A percentile compares a stretch with the other conserved stretches of the same genome.
Evolutionary conservation across 2,329 filamentous ascomycete genomes (phyloP).

Genomic region (Calonectria honghensis): DNA sequence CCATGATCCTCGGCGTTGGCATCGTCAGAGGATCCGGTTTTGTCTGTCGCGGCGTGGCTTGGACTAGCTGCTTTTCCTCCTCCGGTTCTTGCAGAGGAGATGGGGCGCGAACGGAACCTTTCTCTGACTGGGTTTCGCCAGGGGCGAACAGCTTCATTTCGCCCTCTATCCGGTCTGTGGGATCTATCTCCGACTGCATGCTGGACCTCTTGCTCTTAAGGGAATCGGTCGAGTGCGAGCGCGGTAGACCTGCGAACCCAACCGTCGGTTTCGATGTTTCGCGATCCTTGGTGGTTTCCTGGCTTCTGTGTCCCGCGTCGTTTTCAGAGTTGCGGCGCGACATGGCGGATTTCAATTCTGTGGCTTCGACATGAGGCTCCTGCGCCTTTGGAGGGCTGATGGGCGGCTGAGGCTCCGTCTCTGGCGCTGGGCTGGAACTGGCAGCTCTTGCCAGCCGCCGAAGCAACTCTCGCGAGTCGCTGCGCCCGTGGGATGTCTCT

Average conservation of each 20-base stretch:
- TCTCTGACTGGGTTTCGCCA: slow-evolving; percentile 73
- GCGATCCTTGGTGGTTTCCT: slow-evolving; percentile 47
- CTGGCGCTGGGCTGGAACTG: slow-evolving; percentile 65
- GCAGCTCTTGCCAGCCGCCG: slow-evolving; percentile 69
- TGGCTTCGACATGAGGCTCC: neutral
- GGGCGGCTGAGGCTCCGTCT: slow-evolving; percentile 50
- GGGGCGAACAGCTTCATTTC: slow-evolving; percentile 75
- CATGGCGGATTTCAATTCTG: slow-evolving; percentile 46
- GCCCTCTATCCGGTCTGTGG: slow-evolving; percentile 73
- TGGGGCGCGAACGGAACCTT: slow-evolving; percentile 70
- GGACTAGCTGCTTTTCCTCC: slow-evolving; percentile 57
- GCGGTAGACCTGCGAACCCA: slow-evolving; percentile 67
- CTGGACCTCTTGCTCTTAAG: slow-evolving; percentile 69
- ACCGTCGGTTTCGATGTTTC: slow-evolving; percentile 63
- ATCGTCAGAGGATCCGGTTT: slow-evolving; percentile 68
- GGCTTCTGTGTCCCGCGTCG: slow-evolving; percentile 39
- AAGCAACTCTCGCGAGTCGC: slow-evolving; percentile 69
- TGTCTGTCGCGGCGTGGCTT: slow-evolving; percentile 69
- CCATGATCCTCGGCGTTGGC: slow-evolving; percentile 73
- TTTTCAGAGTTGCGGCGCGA: slow-evolving; percentile 46
- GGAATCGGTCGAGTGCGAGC: slow-evolving; percentile 68
- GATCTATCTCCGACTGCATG: slow-evolving; percentile 71
- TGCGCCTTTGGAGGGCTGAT: slow-evolving; percentile 39
- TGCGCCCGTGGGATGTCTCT: slow-evolving; percentile 50
- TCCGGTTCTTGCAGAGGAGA: slow-evolving; percentile 63